Evolutionary conservation across 108 stramenopile genomes (phyloP).

Genomic region (Fistulifera solaris): DNA sequence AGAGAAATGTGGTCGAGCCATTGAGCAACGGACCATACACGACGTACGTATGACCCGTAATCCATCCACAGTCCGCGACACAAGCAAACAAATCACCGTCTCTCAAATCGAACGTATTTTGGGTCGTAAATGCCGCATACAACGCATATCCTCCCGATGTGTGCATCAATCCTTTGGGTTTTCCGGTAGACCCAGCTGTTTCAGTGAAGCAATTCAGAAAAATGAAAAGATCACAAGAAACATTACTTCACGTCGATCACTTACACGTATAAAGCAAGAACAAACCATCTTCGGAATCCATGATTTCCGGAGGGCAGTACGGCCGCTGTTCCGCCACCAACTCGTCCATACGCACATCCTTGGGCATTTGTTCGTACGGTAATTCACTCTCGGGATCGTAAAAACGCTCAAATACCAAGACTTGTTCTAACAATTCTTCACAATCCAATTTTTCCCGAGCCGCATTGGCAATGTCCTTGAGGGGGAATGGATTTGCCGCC

Average conservation of each 20-base stretch:
- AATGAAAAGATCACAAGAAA: too few species aligned
- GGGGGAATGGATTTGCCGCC: slow-evolving; percentile 65
- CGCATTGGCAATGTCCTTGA: slow-evolving; percentile 87
- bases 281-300: slow-evolving; percentile 93
- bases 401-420: slow-evolving; percentile 84
- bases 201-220: too few species aligned
- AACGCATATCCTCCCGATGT: slow-evolving; percentile 92
- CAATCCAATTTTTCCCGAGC: slow-evolving; percentile 59
- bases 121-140: slow-evolving; percentile 78
- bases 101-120: slow-evolving; percentile 68
- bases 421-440: slow-evolving; percentile 58
- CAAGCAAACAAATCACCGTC: slow-evolving; percentile 92
- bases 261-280: slow-evolving; percentile 93
- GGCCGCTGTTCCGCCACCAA: slow-evolving; percentile 76
- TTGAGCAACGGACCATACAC: slow-evolving; percentile 92
- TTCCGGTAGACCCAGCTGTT: slow-evolving; percentile 81
- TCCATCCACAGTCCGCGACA: slow-evolving; percentile 96
- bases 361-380: slow-evolving; percentile 25
- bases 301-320: slow-evolving; percentile 91
- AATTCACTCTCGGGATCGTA: slow-evolving; percentile 14
- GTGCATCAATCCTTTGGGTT: slow-evolving; percentile 92
- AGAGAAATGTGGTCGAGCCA: slow-evolving; percentile 90
- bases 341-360: slow-evolving; percentile 85
- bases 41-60: slow-evolving; percentile 97
- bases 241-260: too few species aligned